A percentile compares a stretch with the other conserved stretches of the same genome.
phyloP scores from a whole-genome alignment of 2,329 filamentous ascomycete genomes.

The Fusarium tricinctum region DNA sequence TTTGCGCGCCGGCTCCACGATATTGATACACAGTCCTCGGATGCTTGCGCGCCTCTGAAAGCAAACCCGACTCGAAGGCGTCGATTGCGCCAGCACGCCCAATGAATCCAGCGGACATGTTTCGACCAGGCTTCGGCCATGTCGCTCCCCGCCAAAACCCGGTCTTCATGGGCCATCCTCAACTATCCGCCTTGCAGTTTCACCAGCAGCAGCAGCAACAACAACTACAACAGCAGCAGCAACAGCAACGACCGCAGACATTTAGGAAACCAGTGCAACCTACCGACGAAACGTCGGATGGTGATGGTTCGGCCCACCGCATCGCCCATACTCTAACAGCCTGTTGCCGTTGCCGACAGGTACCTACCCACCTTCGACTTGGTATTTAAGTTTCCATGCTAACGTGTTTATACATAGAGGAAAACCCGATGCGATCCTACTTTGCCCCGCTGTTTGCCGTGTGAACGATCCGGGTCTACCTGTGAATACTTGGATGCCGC shows the following conservation, averaged over 20 bases:
- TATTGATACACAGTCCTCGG: conserved; percentile 23
- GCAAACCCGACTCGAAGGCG: conserved; percentile 15
- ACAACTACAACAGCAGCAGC: conserved; percentile 37
- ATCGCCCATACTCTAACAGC: conserved; percentile 85
- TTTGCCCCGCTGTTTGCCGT: conserved; percentile 90
- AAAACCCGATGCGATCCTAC: conserved; percentile 97
- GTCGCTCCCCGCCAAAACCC: conserved; percentile 58
- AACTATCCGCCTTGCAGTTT: conserved; percentile 44
- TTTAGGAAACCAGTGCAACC: conserved; percentile 50
- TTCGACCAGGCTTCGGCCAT: conserved; percentile 69
- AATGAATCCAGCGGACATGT: conserved; percentile 73
- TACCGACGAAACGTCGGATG: conserved; percentile 62
- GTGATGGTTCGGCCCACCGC: conserved; percentile 68
- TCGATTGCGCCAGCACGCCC: conserved; percentile 23
- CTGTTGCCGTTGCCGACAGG: conserved; percentile 84
- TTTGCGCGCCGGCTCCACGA: conserved; percentile 37
- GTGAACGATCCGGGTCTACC: conserved; percentile 88
- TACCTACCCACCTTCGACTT: conserved; percentile 57
- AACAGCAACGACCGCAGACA: conserved; percentile 43
- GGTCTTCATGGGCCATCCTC: conserved; percentile 48
- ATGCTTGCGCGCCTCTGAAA: conserved; percentile 29
- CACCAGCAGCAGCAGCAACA: conserved; percentile 50
- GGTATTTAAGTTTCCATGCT: conserved; percentile 27
- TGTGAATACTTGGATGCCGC: conserved; percentile 97
- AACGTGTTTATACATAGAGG: conserved; percentile 67